Conservation (phyloP, 805 yeast species). For the Starmerella cellae region DNA sequence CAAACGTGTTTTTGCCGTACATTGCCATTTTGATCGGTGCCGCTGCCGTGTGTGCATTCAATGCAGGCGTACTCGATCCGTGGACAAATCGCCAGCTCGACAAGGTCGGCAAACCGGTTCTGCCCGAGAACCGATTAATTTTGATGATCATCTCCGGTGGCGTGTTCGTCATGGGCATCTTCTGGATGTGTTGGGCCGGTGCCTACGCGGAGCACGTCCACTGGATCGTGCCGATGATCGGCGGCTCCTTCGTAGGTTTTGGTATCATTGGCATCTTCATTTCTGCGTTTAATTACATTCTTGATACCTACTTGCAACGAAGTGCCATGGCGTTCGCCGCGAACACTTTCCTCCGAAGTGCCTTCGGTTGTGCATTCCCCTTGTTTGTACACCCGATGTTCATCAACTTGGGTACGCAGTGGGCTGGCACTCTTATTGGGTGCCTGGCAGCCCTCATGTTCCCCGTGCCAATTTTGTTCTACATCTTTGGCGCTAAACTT, state of each 20-base stretch:
- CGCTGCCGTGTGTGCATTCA: slow-evolving; percentile 40
- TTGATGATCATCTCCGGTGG: slow-evolving; percentile 63
- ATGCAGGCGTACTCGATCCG: slow-evolving; percentile 42
- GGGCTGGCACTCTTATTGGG: slow-evolving; percentile 69
- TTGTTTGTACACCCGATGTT: slow-evolving; percentile 64
- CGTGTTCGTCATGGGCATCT: slow-evolving; percentile 60
- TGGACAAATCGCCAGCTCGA: slow-evolving; percentile 36
- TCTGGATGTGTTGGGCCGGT: slow-evolving; percentile 88
- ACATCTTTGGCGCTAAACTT: slow-evolving; percentile 42
- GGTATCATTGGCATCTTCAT: slow-evolving; percentile 58
- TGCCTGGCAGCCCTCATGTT: slow-evolving; percentile 42
- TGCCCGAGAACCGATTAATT: slow-evolving; percentile 70
- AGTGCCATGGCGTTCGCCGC: slow-evolving; percentile 74
- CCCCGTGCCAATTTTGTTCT: slow-evolving; percentile 59
- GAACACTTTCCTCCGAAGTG: slow-evolving; percentile 55
- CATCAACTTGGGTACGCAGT: slow-evolving; percentile 49
- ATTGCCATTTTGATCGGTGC: slow-evolving; percentile 64
- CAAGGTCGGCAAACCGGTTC: slow-evolving; percentile 39
- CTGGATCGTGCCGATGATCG: slow-evolving; percentile 68
- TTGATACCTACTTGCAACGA: slow-evolving; percentile 54
- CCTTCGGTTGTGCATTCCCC: slow-evolving; percentile 59
- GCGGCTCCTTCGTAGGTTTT: slow-evolving; percentile 51
- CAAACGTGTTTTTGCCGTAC: slow-evolving; percentile 62
- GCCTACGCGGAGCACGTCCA: slow-evolving; percentile 54
- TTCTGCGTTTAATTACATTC: slow-evolving; percentile 55